phyloP scores from a whole-genome alignment of 371 early-diverging fungal species.

The Funneliformis caledonium region DNA sequence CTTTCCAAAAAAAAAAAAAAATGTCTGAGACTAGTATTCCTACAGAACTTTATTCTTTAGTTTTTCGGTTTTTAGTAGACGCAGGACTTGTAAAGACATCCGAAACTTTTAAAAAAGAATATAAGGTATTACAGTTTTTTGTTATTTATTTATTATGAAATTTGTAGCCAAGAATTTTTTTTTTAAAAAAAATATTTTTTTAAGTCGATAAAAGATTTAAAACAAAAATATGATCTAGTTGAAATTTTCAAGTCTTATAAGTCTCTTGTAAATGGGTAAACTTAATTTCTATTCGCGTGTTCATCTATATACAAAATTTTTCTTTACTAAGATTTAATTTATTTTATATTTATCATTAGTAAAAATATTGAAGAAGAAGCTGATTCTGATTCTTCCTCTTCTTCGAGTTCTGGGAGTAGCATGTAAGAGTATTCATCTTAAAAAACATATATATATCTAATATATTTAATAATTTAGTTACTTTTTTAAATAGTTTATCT shows the following conservation, averaged over 20 bases:
- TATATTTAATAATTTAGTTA: background rate
- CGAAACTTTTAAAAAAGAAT: constrained; percentile 3
- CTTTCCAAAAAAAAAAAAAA: background rate
- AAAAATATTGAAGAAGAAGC: background rate
- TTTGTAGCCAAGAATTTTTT: background rate
- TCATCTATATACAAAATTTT: background rate
- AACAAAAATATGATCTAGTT: background rate
- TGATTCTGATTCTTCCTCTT: background rate
- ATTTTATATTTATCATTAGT: background rate
- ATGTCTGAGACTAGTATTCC: constrained; percentile 1
- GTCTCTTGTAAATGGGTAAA: background rate
- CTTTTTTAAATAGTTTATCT: background rate
- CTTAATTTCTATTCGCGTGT: background rate
- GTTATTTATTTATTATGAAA: background rate
- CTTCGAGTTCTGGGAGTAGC: background rate
- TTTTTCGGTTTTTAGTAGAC: constrained; percentile 40
- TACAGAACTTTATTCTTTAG: constrained; percentile 34
- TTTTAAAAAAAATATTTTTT: background rate
- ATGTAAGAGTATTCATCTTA: background rate
- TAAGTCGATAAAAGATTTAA: background rate
- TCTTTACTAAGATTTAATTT: background rate
- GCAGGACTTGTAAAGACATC: constrained; percentile 21
- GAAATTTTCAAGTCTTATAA: background rate
- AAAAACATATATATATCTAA: background rate
- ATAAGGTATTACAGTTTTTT: background rate